Evolutionary conservation across 2,329 filamentous ascomycete species (phyloP).

Genomic region (Diaporthe citrichinensis): DNA sequence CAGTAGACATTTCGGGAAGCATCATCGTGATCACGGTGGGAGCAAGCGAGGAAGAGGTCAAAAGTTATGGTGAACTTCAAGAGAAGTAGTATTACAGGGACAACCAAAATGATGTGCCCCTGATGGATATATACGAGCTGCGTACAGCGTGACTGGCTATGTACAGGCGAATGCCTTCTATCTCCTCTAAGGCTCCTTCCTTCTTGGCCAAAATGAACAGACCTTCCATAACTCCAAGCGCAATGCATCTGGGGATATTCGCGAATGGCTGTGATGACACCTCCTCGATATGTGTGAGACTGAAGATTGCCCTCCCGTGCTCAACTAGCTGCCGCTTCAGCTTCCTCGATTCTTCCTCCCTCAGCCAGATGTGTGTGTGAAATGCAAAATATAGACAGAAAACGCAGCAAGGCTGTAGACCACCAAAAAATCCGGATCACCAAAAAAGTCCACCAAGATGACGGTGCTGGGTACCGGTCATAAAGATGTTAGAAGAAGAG

Average conservation of each 20-base stretch:
- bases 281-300: slow-evolving; percentile 26
- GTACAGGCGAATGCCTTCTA: slow-evolving; percentile 28
- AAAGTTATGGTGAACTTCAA: slow-evolving; percentile 21
- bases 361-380: slow-evolving; percentile 6
- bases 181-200: slow-evolving; percentile 22
- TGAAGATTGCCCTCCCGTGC: neutral
- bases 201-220: slow-evolving; percentile 23
- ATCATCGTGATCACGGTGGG: neutral
- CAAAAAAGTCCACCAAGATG: slow-evolving; percentile 32
- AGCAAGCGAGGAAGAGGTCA: no score
- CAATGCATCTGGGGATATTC: slow-evolving; percentile 37
- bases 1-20: neutral
- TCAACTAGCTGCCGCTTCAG: slow-evolving; percentile 2
- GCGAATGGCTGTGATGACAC: slow-evolving; percentile 12
- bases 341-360: neutral
- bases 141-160: slow-evolving; percentile 22
- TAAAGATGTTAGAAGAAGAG: slow-evolving; percentile 5
- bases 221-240: slow-evolving; percentile 34
- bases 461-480: slow-evolving; percentile 23
- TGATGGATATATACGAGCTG: slow-evolving; percentile 33
- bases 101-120: slow-evolving; percentile 1
- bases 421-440: slow-evolving; percentile 23
- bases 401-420: slow-evolving; percentile 33
- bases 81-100: slow-evolving; percentile 32
- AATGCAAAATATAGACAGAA: slow-evolving; percentile 37